These are phyloP conservation scores for Stachybotrys echinatus DNA, from an alignment of 2,329 filamentous ascomycete genomes.

Conservation along the genomic window DNA sequence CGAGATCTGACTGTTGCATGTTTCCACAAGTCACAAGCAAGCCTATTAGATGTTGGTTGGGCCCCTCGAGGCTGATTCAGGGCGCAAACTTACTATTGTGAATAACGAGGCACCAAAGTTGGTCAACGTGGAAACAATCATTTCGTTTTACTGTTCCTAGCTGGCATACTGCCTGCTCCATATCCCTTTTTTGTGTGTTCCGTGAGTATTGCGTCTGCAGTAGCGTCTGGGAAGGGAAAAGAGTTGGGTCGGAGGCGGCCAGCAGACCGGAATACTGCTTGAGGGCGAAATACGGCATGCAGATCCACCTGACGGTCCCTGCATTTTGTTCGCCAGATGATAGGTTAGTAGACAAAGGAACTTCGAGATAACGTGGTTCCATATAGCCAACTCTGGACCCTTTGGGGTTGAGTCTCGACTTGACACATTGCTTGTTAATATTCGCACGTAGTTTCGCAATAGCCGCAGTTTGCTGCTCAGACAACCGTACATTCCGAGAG, in stretches of 20 bases:
- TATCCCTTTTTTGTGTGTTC: conserved; percentile 31
- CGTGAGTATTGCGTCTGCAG: conserved; percentile 38
- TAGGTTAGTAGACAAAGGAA: conserved; percentile 22
- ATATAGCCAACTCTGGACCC: conserved; percentile 34
- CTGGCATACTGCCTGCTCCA: conserved; percentile 40
- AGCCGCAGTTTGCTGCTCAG: conserved; percentile 25
- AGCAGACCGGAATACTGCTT: conserved; percentile 35
- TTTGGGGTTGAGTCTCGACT: conserved; percentile 28
- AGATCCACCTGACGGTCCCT: conserved; percentile 31
- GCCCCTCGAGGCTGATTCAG: too few relatives aligned
- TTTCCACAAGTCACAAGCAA: conserved; percentile 37
- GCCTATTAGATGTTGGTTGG: conserved; percentile 15
- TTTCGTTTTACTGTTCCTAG: conserved; percentile 24
- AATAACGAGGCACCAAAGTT: conserved; percentile 41
- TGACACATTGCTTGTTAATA: conserved; percentile 30
- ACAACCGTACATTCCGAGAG: conserved; percentile 24
- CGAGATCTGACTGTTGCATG: conserved; percentile 26
- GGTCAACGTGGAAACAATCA: conserved; percentile 41
- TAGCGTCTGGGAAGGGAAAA: conserved; percentile 37
- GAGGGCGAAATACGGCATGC: conserved; percentile 42
- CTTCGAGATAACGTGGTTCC: conserved; percentile 33
- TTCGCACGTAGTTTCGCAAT: conserved; percentile 29
- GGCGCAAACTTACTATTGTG: conserved; percentile 38
- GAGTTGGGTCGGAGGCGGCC: conserved; percentile 19
- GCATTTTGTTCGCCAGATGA: conserved; percentile 4